Conservation (phyloP, 768 basidiomycete genomes). For the Ephemerocybe angulata region DNA sequence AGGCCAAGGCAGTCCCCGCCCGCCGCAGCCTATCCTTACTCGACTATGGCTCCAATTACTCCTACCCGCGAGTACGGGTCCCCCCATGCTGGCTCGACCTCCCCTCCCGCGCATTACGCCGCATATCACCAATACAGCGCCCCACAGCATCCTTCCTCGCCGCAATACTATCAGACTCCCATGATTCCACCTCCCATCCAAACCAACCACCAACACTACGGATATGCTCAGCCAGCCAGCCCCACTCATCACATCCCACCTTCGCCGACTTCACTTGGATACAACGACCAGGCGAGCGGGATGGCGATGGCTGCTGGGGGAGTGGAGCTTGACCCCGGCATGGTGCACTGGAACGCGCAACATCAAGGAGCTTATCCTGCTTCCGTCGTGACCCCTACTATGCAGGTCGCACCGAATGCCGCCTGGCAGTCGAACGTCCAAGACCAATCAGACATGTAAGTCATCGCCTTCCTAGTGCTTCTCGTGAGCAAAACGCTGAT, state of each 20-base stretch:
- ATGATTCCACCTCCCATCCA: not conserved
- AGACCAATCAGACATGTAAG: not conserved
- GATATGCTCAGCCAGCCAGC: not conserved
- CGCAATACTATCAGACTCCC: too few species aligned
- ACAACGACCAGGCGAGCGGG: not conserved
- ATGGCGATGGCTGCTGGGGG: not conserved
- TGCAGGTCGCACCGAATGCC: too few species aligned
- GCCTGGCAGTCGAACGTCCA: too few species aligned
- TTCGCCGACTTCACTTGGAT: not conserved
- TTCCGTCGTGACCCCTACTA: too few species aligned
- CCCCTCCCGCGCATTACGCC: not conserved
- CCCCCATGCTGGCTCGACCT: not conserved
- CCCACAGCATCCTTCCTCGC: not conserved
- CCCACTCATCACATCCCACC: not conserved
- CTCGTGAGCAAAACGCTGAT: not conserved
- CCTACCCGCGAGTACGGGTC: not conserved
- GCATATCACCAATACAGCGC: not conserved
- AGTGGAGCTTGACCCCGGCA: not conserved
- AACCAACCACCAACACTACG: not conserved
- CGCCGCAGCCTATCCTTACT: not conserved
- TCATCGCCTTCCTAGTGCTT: not conserved
- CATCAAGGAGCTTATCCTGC: too few species aligned
- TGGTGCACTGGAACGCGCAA: not conserved
- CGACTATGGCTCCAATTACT: not conserved
- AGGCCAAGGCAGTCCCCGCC: not conserved